A percentile compares a stretch with the other conserved stretches of the same genome.
Evolutionary conservation across 352 stramenopile species (phyloP).

Genomic region (Thalassiosira ordinaria): DNA sequence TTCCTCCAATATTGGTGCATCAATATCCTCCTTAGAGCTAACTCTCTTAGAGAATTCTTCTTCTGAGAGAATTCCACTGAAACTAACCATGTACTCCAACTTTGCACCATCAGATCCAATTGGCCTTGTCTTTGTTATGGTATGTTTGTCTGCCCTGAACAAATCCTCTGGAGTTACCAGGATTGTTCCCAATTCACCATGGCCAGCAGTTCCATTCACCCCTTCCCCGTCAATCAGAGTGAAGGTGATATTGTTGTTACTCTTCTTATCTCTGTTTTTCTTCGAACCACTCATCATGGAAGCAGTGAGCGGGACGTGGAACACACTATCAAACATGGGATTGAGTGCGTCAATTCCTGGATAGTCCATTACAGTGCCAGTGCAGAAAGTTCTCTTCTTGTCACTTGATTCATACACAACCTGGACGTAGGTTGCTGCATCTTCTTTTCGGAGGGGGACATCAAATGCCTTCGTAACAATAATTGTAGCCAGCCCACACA

Average conservation of each 20-base stretch:
- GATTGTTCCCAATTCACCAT: constrained; percentile 47
- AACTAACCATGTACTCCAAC: constrained; percentile 58
- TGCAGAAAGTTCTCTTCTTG: constrained; percentile 40
- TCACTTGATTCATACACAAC: constrained; percentile 48
- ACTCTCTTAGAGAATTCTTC: constrained; percentile 7
- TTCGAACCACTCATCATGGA: constrained; percentile 12
- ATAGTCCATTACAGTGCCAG: constrained; percentile 55
- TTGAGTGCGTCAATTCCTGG: constrained; percentile 65
- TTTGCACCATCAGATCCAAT: constrained; percentile 46
- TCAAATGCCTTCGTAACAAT: constrained; percentile 68
- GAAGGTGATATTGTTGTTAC: constrained; percentile 48
- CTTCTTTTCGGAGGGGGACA: constrained; percentile 46
- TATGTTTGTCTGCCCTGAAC: constrained; percentile 36
- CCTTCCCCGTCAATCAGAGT: constrained; percentile 40
- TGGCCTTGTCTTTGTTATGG: constrained; percentile 49
- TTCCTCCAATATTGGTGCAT: too few species aligned
- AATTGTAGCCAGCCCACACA: constrained; percentile 68
- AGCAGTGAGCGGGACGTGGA: constrained; percentile 46
- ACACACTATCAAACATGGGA: constrained; percentile 59
- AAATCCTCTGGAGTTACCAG: constrained; percentile 45
- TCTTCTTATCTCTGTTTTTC: constrained; percentile 13
- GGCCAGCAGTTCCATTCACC: constrained; percentile 19
- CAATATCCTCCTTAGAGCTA: too few species aligned
- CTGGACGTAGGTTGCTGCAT: constrained; percentile 63
- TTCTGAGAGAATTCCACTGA: constrained; percentile 45